Conservation (phyloP, 78 protist species). For the Creolimax fragrantissima region DNA sequence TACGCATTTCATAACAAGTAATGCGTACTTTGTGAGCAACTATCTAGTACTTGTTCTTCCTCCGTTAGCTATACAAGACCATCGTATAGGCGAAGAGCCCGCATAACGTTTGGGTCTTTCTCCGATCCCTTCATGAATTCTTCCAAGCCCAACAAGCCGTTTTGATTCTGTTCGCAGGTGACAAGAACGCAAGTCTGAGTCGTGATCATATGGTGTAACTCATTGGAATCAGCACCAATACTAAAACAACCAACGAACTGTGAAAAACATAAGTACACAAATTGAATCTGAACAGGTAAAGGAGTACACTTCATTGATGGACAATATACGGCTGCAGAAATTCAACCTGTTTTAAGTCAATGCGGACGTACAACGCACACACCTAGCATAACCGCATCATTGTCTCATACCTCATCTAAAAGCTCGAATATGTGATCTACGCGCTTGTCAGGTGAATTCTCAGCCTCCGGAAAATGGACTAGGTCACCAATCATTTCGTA, state of each 20-base stretch:
- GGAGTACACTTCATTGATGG: no score
- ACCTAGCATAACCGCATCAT: no score
- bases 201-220: no score
- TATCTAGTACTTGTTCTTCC: neutral
- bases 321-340: no score
- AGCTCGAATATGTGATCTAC: conserved; percentile 9
- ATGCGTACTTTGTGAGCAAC: no score
- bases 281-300: no score
- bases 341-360: no score
- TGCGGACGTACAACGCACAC: no score
- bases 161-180: neutral
- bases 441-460: conserved; percentile 30
- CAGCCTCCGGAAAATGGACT: neutral
- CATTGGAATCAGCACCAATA: no score
- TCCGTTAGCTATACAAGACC: neutral
- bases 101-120: conserved; percentile 1
- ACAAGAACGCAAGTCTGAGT: neutral
- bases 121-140: neutral
- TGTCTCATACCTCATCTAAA: conserved; percentile 22
- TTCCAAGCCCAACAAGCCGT: neutral
- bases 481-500: conserved; percentile 20
- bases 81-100: conserved; percentile 6
- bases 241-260: no score
- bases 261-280: no score
- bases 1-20: no score